Percentiles rank a stretch among this genome's conserved stretches.
These are phyloP conservation scores for Strobilomyces confusus DNA, from an alignment of 768 basidiomycete species.

Conservation along the genomic window DNA sequence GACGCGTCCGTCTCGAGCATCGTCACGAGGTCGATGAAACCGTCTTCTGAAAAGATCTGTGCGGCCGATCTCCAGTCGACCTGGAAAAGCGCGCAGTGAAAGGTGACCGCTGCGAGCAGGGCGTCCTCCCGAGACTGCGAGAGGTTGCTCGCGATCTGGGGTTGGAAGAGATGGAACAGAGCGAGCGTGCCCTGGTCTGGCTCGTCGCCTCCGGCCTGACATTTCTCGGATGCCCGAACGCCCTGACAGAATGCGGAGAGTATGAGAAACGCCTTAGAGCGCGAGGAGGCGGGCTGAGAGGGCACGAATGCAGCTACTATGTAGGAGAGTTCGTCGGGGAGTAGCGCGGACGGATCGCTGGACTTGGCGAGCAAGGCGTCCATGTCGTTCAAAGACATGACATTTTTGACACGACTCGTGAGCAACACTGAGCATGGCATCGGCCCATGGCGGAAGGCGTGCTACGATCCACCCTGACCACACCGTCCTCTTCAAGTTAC, in stretches of 20 bases:
- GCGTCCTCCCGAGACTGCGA: conserved; percentile 52
- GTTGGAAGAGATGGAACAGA: conserved; percentile 49
- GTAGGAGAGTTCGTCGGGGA: conserved; percentile 53
- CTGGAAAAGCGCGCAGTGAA: conserved; percentile 79
- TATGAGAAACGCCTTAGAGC: conserved; percentile 67
- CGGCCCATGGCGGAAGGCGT: conserved; percentile 11
- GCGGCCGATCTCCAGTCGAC: conserved; percentile 71
- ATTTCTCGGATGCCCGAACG: conserved; percentile 38
- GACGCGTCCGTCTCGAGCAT: conserved; percentile 61
- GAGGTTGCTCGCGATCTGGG: conserved; percentile 46
- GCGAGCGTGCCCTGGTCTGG: conserved; percentile 46
- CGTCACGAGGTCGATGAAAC: conserved; percentile 57
- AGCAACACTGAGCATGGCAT: too few relatives aligned
- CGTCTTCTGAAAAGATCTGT: conserved; percentile 60
- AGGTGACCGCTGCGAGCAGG: conserved; percentile 53
- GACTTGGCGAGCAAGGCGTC: conserved; percentile 33
- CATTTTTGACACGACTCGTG: too few relatives aligned
- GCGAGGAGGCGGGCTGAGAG: conserved; percentile 38
- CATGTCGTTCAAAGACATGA: conserved; percentile 22
- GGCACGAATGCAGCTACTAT: conserved; percentile 52
- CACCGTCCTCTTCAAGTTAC: conserved; percentile 74
- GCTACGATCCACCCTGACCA: conserved; percentile 60
- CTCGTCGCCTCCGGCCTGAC: conserved; percentile 34
- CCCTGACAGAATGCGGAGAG: conserved; percentile 68
- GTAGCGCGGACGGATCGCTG: conserved; percentile 33